Percentiles rank a stretch among this genome's conserved stretches.
Evolutionary conservation across 129 eudicot species (phyloP).

Genomic region (Ambrosia artemisiifolia): DNA sequence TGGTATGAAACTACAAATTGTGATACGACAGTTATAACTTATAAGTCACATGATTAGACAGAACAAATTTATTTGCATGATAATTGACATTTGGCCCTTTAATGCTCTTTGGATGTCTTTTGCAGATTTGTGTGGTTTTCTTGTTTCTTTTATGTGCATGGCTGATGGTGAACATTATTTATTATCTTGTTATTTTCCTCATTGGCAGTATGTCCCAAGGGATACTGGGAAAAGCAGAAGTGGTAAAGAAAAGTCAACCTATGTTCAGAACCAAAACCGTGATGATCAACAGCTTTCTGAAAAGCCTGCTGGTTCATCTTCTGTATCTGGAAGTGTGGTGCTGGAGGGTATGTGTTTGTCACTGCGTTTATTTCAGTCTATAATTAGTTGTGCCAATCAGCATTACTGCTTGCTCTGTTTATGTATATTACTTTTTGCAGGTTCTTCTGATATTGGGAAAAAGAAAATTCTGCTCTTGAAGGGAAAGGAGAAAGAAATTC

Average conservation of each 20-base stretch:
- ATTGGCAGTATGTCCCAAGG: conserved; percentile 70
- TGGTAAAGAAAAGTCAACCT: conserved; percentile 70
- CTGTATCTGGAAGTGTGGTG: conserved; percentile 48
- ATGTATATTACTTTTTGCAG: conserved; percentile 32
- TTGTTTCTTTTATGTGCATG: conserved; percentile 20
- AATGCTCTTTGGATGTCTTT: conserved; percentile 9
- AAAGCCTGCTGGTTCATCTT: conserved; percentile 32
- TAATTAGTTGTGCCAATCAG: neutral
- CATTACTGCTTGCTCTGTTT: neutral
- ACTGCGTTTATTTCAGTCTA: neutral
- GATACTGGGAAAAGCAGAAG: conserved; percentile 52
- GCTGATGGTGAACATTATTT: conserved; percentile 15
- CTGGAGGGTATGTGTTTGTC: conserved; percentile 46
- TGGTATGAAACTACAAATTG: conserved; percentile 31
- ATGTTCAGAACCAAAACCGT: conserved; percentile 48
- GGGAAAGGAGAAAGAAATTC: conserved; percentile 81
- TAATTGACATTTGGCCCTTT: neutral
- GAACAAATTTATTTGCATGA: neutral
- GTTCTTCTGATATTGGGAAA: conserved; percentile 63
- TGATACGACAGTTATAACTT: neutral
- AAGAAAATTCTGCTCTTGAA: conserved; percentile 82
- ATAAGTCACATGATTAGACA: neutral
- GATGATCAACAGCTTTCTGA: conserved; percentile 53
- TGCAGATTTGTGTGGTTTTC: conserved; percentile 5
- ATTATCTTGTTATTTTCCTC: conserved; percentile 17